phyloP scores from a whole-genome alignment of 805 yeast genomes.

The Saccharomycodes ludwigii region DNA sequence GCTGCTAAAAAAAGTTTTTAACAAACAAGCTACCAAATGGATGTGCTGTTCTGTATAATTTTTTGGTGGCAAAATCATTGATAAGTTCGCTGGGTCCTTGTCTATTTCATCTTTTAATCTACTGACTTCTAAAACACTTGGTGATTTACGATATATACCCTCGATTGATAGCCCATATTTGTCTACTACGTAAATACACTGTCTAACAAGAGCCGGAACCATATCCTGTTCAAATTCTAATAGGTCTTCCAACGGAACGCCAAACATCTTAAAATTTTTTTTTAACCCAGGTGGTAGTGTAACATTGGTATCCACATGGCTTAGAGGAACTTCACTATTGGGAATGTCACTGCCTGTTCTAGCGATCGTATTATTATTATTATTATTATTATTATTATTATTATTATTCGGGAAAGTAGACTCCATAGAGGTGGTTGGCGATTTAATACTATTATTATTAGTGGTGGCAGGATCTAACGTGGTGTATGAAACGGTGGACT shows the following conservation, averaged over 20 bases:
- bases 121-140: slow-evolving; percentile 62
- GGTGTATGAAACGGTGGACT: slow-evolving; percentile 5
- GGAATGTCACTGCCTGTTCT: slow-evolving; percentile 9
- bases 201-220: slow-evolving; percentile 83
- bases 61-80: slow-evolving; percentile 41
- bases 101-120: slow-evolving; percentile 63
- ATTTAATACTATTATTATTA: slow-evolving; percentile 4
- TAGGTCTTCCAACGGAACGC: slow-evolving; percentile 66
- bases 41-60: slow-evolving; percentile 67
- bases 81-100: slow-evolving; percentile 55
- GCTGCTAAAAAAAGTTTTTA: slow-evolving; percentile 72
- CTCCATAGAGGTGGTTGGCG: slow-evolving; percentile 4
- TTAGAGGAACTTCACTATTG: slow-evolving; percentile 20
- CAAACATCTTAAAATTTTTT: slow-evolving; percentile 48
- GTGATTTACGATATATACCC: slow-evolving; percentile 82
- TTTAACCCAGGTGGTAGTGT: slow-evolving; percentile 27
- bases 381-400: slow-evolving; percentile 3
- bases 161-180: slow-evolving; percentile 73
- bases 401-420: slow-evolving; percentile 4
- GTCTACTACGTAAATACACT: slow-evolving; percentile 80
- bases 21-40: slow-evolving; percentile 73
- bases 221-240: slow-evolving; percentile 78
- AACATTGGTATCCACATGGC: slow-evolving; percentile 21
- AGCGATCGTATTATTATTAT: background rate
- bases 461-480: slow-evolving; percentile 9